Conservation (phyloP, 2,329 filamentous ascomycete genomes). For the Sporothrix humicola region DNA sequence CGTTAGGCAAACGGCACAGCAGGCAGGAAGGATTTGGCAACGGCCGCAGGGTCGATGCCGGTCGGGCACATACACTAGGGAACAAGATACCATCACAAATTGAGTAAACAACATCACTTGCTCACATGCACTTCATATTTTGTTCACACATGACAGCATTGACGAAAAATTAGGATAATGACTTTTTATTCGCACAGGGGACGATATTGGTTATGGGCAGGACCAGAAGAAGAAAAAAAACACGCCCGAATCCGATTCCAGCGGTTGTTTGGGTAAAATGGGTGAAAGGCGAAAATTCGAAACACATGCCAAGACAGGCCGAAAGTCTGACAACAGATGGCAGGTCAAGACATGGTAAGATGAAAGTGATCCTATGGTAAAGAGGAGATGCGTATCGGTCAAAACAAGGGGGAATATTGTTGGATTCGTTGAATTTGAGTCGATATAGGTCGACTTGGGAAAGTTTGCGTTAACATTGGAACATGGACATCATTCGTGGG, state of each 20-base stretch:
- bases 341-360: not conserved
- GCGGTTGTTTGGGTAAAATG: too few species aligned
- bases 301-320: not conserved
- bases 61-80: too few species aligned
- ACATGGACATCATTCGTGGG: not conserved
- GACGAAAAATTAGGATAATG: not conserved
- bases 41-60: too few species aligned
- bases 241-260: not conserved
- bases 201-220: not conserved
- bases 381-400: not conserved
- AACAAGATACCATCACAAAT: too few species aligned
- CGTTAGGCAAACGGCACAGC: not conserved
- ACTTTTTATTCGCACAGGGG: constrained; percentile 11
- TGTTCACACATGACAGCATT: not conserved
- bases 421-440: too few species aligned
- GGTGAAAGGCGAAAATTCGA: not conserved
- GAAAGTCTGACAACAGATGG: not conserved
- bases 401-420: not conserved
- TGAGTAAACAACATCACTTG: too few species aligned
- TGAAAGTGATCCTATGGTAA: not conserved
- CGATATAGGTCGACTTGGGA: not conserved
- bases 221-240: not conserved
- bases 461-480: not conserved
- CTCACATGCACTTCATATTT: too few species aligned
- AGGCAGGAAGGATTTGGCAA: not conserved